Evolutionary conservation across 805 yeast genomes (phyloP), one percentile per base, ranked within the genome.

Genomic region (Danielozyma ontarioensis): DNA sequence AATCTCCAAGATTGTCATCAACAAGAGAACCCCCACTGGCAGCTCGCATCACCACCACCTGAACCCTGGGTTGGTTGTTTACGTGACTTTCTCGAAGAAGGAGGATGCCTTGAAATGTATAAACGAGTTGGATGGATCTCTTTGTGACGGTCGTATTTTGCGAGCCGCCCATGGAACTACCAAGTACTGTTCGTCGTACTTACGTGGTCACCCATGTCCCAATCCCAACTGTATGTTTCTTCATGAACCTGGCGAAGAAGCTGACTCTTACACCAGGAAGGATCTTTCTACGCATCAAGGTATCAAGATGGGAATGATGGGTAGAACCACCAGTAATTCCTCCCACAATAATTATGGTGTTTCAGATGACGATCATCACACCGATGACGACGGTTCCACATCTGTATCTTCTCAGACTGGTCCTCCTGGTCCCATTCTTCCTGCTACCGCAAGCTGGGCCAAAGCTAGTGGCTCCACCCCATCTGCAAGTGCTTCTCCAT

Each of bases 221-320:
- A 93, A 93, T 61, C 97, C 97, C 41, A 87, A 88, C 53, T 93
- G 99, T 72, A 93, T 93, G 98, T 93, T 93, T 52, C 71, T 93
- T 50, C 99, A 93, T 58, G 98, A 93, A 61, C 98, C 98, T 5
- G 98, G 99, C 38, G 99, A 93, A 67, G 98, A 93, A 59, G 97
- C 97, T 2, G 98, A 93, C 51, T 83, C 95, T 8, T 90, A 85
- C 62, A 86, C 95, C 17, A 79, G 96, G 59, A 88, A 85, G 52
- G 94, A 85, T 51, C 68, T 85, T 50, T 78, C 88, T 4, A 83
- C 93, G 3, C 82, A 84, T 55, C 79, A 78, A 45, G 78, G 79
- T 47, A 68, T 76, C 43, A 77, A 74, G 49, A 75, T 76, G 73
- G 64, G 69, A 31, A 64, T 62, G 67, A 59, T 62, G 50, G 68